phyloP scores from a whole-genome alignment of 2,329 filamentous ascomycete species.

The Corniculantispora saksenae region DNA sequence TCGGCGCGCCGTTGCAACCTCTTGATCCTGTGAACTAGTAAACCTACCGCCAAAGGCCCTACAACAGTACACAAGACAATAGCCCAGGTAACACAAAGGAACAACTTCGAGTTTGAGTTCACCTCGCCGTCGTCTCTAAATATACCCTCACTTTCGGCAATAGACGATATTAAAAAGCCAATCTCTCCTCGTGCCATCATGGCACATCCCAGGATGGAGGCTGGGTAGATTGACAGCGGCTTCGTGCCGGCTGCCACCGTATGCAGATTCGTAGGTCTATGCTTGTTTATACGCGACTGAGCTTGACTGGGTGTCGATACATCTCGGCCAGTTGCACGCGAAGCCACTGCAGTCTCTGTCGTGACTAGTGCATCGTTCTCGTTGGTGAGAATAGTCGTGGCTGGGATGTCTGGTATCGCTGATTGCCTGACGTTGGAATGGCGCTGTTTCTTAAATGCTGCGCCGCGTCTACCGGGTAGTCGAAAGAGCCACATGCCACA shows the following conservation, averaged over 20 bases:
- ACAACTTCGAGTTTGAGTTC: constrained; percentile 41
- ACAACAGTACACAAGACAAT: constrained; percentile 56
- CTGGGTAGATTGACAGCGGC: constrained; percentile 66
- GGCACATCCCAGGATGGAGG: constrained; percentile 62
- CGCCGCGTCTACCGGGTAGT: neutral
- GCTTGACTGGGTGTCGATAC: neutral
- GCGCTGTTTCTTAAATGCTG: too few relatives aligned
- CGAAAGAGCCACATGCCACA: constrained; percentile 58
- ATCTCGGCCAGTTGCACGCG: neutral
- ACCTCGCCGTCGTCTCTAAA: constrained; percentile 30
- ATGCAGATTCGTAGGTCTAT: neutral
- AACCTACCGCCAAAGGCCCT: constrained; percentile 50
- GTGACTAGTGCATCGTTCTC: too few relatives aligned
- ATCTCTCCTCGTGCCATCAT: constrained; percentile 83
- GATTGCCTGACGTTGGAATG: too few relatives aligned
- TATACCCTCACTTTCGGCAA: constrained; percentile 58
- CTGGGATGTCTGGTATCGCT: too few relatives aligned
- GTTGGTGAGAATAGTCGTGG: too few relatives aligned
- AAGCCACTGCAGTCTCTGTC: too few relatives aligned
- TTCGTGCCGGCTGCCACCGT: too few relatives aligned
- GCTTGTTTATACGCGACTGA: neutral
- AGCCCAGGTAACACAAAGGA: constrained; percentile 57
- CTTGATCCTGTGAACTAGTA: constrained; percentile 46
- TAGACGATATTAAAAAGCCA: constrained; percentile 71
- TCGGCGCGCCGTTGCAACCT: constrained; percentile 29